Conservation (phyloP, 495 filamentous ascomycete genomes). For the Penicillium argentinense region DNA sequence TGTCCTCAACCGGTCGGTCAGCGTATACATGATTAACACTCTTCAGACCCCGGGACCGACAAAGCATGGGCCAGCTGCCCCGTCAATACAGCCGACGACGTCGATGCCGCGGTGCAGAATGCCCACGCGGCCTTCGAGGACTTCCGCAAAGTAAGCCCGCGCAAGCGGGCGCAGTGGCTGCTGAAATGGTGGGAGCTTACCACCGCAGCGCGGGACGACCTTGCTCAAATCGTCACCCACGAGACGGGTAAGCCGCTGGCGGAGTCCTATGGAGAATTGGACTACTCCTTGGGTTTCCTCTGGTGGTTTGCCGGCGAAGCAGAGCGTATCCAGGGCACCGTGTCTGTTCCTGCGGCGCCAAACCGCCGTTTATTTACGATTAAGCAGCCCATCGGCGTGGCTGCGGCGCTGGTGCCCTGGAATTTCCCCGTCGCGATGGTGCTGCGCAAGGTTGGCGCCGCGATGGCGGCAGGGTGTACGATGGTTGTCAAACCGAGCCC, state of each 20-base stretch:
- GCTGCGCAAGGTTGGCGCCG: slow-evolving; percentile 66
- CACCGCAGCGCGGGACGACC: slow-evolving; percentile 49
- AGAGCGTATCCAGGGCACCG: slow-evolving; percentile 64
- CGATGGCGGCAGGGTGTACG: slow-evolving; percentile 71
- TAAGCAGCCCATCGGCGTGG: slow-evolving; percentile 68
- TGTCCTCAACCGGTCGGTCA: too few species aligned
- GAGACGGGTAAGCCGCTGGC: slow-evolving; percentile 65
- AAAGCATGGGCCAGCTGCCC: slow-evolving; percentile 65
- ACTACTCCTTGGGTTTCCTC: slow-evolving; percentile 60
- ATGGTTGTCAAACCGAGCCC: slow-evolving; percentile 64
- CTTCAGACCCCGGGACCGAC: slow-evolving; percentile 62
- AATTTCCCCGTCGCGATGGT: slow-evolving; percentile 67
- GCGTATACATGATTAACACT: too few species aligned
- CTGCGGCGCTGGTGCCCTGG: slow-evolving; percentile 66
- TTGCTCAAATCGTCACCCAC: slow-evolving; percentile 59
- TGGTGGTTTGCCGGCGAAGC: slow-evolving; percentile 71
- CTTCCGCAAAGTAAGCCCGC: slow-evolving; percentile 61
- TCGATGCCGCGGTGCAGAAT: slow-evolving; percentile 57
- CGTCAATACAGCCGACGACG: slow-evolving; percentile 58
- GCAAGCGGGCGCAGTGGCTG: slow-evolving; percentile 61
- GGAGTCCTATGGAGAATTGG: slow-evolving; percentile 59
- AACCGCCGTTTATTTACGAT: slow-evolving; percentile 66
- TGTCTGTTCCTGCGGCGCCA: slow-evolving; percentile 54
- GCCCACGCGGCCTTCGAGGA: slow-evolving; percentile 60
- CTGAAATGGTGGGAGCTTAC: slow-evolving; percentile 59